A percentile compares a stretch with the other conserved stretches of the same genome.
Evolutionary conservation across 805 yeast genomes (phyloP).

Genomic region (Candida ortonii): DNA sequence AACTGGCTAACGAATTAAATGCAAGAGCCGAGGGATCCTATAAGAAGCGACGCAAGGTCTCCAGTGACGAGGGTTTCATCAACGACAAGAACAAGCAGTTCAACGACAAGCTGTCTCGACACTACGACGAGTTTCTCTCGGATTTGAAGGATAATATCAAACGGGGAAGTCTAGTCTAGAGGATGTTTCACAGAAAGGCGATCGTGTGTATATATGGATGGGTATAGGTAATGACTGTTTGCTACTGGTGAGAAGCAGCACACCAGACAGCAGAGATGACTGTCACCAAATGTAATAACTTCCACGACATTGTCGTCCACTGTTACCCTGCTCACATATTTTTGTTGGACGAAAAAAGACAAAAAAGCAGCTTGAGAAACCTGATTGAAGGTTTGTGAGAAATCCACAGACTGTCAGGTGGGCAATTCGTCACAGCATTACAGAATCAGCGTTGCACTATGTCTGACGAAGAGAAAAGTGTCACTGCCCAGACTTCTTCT

Average conservation of each 20-base stretch:
- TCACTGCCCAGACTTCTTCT: conserved; percentile 2
- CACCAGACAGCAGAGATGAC: no score
- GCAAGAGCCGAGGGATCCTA: conserved; percentile 37
- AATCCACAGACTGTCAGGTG: no score
- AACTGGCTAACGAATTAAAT: conserved; percentile 34
- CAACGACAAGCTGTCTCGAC: conserved; percentile 63
- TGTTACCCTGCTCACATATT: conserved; percentile 2
- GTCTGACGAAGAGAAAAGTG: conserved; percentile 20
- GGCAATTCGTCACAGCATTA: no score
- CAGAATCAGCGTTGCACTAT: no score
- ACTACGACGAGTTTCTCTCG: conserved; percentile 40
- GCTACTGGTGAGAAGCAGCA: no score
- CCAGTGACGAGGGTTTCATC: conserved; percentile 41
- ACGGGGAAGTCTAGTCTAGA: conserved; percentile 21
- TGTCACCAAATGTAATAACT: no score
- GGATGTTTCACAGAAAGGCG: no score
- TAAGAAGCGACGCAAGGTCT: conserved; percentile 34
- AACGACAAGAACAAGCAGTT: conserved; percentile 74
- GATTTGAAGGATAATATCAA: conserved; percentile 24
- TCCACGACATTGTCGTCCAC: no score
- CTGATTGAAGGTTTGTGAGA: no score
- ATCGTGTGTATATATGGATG: no score
- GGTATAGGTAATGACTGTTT: no score
- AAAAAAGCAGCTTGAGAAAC: conserved; percentile 1
- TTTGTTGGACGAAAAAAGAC: conserved; percentile 4